Base-by-base conservation (phyloP, 2,329 filamentous ascomycete species). In the Paecilomyces formosus region DNA sequence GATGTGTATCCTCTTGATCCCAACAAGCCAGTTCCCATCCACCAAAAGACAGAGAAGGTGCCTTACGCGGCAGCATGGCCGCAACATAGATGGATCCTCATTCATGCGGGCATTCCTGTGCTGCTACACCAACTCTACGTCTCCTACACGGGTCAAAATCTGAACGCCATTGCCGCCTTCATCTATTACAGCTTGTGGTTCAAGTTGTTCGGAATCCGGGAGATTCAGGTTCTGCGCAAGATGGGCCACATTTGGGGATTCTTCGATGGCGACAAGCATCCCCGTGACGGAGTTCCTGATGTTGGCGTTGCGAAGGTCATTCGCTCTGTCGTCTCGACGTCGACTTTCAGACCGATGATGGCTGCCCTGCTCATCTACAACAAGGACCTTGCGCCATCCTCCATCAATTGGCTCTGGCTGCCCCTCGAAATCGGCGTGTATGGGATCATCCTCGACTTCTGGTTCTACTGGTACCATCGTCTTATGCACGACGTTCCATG, bases 391-490 rank as follows among this genome's bases (percentile, higher is more conserved):
- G 56, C 64, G 0, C 69, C 68, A 1, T 28, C 54, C 5, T 61
- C 64, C 9, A 57, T 66, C 33, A 66, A 63, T 49, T 74, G 71
- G 67, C 59, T 57, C 12, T 72, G 72, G 69, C 65, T 74, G 1
- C 62, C 70, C 0, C 21, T 76, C n/a, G 70, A 76, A 51, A 63
- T 75, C 6, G 70, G 69, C 13, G 55, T 76, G 6, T 78, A 78
- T 59, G 68, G 66, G 11, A 64, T 77, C 55, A 63, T 76, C 11
- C 66, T 78, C 4, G 75, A 77, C 60, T 74, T 75, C 52, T 78
- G 73, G 72, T 78, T 77, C 63, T 78, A 78, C 64, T 70, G 69
- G 66, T 75, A 75, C 59, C 72, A 75, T 59, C 69, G 74, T 11
- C 54, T 64, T 15, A 75, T 74, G 70, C 74, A 76, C 59, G 72